Evolutionary conservation across 441 rosid species (phyloP).

Genomic region (Populus hybrid): DNA sequence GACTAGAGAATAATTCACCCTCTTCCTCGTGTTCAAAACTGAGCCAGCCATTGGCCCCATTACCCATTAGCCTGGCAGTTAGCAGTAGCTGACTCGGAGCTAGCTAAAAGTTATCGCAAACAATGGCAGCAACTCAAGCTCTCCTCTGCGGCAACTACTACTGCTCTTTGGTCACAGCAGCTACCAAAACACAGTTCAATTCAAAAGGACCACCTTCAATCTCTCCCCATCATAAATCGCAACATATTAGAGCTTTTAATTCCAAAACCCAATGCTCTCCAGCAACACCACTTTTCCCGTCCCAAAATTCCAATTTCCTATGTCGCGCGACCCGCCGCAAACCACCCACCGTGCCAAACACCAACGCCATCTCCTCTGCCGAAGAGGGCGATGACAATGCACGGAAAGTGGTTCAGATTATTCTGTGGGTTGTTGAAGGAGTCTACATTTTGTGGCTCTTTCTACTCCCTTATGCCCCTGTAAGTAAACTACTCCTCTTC

Average conservation of each 20-base stretch:
- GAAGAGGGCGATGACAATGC: conserved; percentile 25
- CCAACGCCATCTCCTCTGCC: conserved; percentile 16
- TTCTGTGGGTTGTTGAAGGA: conserved; percentile 70
- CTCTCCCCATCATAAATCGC: neutral
- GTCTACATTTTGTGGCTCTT: conserved; percentile 89
- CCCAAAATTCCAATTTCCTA: neutral
- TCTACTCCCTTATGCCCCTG: conserved; percentile 90
- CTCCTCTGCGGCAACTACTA: conserved; percentile 13
- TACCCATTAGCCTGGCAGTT: too few species aligned
- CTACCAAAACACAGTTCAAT: neutral
- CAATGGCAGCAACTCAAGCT: conserved; percentile 13
- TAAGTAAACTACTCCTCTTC: conserved; percentile 18
- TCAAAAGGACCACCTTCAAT: neutral
- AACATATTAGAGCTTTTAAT: conserved; percentile 3
- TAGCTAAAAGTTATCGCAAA: neutral
- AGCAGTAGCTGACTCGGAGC: neutral
- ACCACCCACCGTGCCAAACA: conserved; percentile 15
- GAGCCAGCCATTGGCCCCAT: neutral
- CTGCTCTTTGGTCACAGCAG: neutral
- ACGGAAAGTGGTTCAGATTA: conserved; percentile 36
- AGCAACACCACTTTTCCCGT: neutral
- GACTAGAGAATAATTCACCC: neutral
- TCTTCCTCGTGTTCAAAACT: neutral
- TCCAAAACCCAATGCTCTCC: conserved; percentile 8
- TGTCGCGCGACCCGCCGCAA: conserved; percentile 21